Base-by-base conservation (phyloP, 306 rosid genomes). In the Astragalus membranaceus region DNA sequence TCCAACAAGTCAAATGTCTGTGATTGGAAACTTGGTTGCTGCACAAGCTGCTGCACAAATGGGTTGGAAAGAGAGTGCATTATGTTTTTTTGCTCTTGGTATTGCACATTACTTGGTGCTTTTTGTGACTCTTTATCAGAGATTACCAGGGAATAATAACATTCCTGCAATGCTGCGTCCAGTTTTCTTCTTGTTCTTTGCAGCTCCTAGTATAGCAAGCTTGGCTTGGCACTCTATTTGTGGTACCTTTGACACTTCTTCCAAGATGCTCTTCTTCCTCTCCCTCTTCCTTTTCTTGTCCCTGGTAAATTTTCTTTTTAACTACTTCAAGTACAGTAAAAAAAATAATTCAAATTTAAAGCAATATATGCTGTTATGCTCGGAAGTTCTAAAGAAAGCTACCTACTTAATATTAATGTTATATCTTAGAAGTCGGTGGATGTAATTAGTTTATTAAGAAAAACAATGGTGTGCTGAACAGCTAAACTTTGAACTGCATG, bases 261-360 rank as follows among this genome's bases (percentile, higher is more conserved):
- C 83, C 14, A 82, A 85, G 83, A 85, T 87, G 81, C 58, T 87
- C 14, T 87, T 87, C 81, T 85, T 85, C 56, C 88, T 87, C 64
- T 82, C 89, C 0, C 75, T 85, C 26, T 87, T 87, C 70, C 89
- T 85, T 46, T 82, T 88, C 68, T 52, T 72, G 61, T 88, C 85
- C n/a, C 69, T 88, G 88, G 89, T 88, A 85, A 80, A 7, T 35
- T 51, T 43, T 70, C 23, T 55, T 4, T n/a, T 10, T n/a, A 2
- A 10, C 8, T 10, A 11, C 4, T 48, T 44, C 10, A 17, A 16
- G 5, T 41, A 1, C 12, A 26, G 30, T 26, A 26, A 2, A 26
- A 26, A 26, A 1, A 26, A 26, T 26, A 20, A 20, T 20, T 26
- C 0, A 26, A 26, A 26, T 26, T 26, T 3, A 26, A 26, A 26